These are phyloP conservation scores for Zancudomyces culisetae DNA, from an alignment of 371 early-diverging fungal genomes.

Conservation along the genomic window DNA sequence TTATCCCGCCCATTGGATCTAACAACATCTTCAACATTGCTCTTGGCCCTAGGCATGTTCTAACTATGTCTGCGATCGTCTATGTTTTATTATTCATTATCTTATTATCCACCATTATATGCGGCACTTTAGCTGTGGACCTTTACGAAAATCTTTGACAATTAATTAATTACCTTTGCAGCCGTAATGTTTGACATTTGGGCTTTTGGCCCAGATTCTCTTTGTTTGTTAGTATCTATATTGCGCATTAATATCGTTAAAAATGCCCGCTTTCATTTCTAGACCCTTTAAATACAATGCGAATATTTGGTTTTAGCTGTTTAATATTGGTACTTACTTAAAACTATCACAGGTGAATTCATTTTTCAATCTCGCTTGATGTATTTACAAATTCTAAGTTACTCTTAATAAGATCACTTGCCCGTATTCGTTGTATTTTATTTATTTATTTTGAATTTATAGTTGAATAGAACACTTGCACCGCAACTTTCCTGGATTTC, in stretches of 20 bases:
- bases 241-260: not conserved
- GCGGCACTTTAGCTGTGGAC: not conserved
- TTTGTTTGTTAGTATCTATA: constrained; percentile 77
- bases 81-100: constrained; percentile 12
- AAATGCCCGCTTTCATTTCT: not conserved
- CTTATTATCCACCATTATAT: not conserved
- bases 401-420: too few relatives aligned
- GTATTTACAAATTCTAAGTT: too few relatives aligned
- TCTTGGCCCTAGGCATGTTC: constrained; percentile 97
- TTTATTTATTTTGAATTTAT: too few relatives aligned
- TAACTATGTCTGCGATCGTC: constrained; percentile 96
- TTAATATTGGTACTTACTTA: constrained; percentile 4
- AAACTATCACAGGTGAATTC: constrained; percentile 21
- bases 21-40: constrained; percentile 99
- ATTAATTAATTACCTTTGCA: constrained; percentile 52
- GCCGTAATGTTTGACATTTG: constrained; percentile 93
- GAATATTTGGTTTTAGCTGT: not conserved
- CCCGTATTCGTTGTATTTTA: too few relatives aligned
- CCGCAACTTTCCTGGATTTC: too few relatives aligned
- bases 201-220: constrained; percentile 91
- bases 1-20: constrained; percentile 99
- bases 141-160: not conserved
- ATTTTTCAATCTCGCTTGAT: constrained; percentile 7
- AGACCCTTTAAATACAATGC: not conserved
- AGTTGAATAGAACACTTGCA: too few relatives aligned